Percentiles rank a stretch among this genome's conserved stretches.
Conservation (phyloP, 257 asterid genomes). For the Solanum piurae region DNA sequence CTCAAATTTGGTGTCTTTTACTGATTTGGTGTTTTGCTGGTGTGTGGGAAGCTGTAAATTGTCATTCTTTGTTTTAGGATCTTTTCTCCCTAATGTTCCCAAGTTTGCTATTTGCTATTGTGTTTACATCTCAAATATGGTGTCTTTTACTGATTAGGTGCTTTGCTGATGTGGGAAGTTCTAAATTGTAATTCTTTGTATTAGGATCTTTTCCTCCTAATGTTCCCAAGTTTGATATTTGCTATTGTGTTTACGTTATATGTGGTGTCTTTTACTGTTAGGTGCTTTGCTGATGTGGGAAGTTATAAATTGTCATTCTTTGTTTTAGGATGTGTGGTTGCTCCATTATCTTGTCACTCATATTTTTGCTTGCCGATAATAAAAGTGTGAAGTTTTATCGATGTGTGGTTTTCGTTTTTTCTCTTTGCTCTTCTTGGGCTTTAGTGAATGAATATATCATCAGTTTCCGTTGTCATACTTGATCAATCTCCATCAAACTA, state of each 20-base stretch:
- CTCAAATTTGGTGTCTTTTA: background rate
- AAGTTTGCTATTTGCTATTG: background rate
- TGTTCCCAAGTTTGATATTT: background rate
- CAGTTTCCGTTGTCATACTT: background rate
- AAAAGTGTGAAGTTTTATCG: background rate
- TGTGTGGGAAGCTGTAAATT: background rate
- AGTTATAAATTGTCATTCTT: background rate
- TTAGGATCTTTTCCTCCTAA: background rate
- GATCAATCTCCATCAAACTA: background rate
- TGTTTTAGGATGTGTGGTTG: background rate
- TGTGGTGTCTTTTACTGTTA: too few relatives aligned
- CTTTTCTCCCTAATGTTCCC: background rate
- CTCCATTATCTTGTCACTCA: background rate
- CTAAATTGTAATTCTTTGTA: background rate
- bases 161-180: background rate
- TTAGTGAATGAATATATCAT: background rate
- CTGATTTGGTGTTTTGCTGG: background rate
- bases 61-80: background rate
- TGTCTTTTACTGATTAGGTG: background rate
- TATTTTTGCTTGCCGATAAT: background rate
- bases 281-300: too few relatives aligned
- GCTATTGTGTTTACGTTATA: background rate
- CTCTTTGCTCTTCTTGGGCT: background rate
- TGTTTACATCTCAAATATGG: background rate
- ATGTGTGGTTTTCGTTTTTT: background rate